Conservation (phyloP, 805 yeast species). For the Lachancea lanzarotensis region DNA sequence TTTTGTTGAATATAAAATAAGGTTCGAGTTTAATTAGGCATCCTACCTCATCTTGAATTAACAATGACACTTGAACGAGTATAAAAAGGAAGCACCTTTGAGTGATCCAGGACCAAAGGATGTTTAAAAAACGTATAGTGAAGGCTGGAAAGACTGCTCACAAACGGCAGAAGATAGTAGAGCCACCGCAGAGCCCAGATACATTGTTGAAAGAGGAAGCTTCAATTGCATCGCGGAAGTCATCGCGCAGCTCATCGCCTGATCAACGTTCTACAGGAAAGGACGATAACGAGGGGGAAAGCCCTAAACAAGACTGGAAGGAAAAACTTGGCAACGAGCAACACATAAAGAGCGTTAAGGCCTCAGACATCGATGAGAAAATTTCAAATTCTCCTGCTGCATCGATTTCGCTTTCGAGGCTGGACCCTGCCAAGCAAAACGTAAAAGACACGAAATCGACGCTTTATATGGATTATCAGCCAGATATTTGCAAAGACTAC, state of each 20-base stretch:
- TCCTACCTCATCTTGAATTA: background rate
- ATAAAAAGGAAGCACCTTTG: background rate
- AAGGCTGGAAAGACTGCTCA: slow-evolving; percentile 3
- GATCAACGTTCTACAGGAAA: slow-evolving; percentile 5
- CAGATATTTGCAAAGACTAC: slow-evolving; percentile 91
- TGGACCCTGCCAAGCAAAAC: slow-evolving; percentile 12
- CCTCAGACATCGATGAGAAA: background rate
- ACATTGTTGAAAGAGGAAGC: background rate
- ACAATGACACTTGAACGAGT: background rate
- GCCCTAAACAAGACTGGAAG: background rate
- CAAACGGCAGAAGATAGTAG: slow-evolving; percentile 11
- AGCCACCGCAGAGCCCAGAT: background rate
- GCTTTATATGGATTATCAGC: slow-evolving; percentile 76
- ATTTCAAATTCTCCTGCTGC: slow-evolving; percentile 7
- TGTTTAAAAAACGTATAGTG: slow-evolving; percentile 25
- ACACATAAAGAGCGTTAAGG: background rate
- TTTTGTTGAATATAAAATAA: background rate
- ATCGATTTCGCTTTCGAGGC: slow-evolving; percentile 6
- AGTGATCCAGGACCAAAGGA: background rate
- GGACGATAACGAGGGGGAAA: background rate
- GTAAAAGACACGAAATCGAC: slow-evolving; percentile 53
- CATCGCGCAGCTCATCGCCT: slow-evolving; percentile 5
- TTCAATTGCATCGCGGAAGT: background rate
- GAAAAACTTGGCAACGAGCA: background rate
- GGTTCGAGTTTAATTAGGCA: background rate